Conservation (phyloP, 768 basidiomycete species). For the Mycena alexandri region DNA sequence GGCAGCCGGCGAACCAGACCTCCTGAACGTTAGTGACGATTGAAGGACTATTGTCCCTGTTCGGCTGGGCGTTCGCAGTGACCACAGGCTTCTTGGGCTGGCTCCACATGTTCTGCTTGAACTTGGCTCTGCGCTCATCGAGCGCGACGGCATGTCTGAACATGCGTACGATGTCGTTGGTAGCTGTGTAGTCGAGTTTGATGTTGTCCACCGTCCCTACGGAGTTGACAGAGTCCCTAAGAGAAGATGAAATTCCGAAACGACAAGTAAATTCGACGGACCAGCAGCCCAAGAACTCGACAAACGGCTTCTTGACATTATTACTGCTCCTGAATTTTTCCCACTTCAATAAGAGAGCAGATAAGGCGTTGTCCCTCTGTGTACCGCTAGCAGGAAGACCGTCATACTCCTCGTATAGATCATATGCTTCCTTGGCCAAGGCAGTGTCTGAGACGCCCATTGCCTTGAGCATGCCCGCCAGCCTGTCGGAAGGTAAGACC, state of each 20-base stretch:
- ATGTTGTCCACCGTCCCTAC: constrained; percentile 18
- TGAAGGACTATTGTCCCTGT: constrained; percentile 12
- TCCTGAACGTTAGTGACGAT: constrained; percentile 21
- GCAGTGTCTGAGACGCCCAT: constrained; percentile 21
- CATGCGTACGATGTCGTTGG: constrained; percentile 18
- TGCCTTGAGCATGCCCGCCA: constrained; percentile 28
- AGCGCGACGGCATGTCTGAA: constrained; percentile 27
- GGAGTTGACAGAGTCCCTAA: constrained; percentile 31
- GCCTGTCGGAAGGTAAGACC: constrained; percentile 15
- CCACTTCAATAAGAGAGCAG: constrained; percentile 5
- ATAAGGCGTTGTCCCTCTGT: constrained; percentile 6
- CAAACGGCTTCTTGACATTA: constrained; percentile 19
- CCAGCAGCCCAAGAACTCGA: constrained; percentile 29
- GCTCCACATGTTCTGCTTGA: constrained; percentile 26
- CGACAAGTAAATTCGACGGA: constrained; percentile 14
- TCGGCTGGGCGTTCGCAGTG: constrained; percentile 11
- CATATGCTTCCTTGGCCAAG: constrained; percentile 10
- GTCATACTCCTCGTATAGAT: constrained; percentile 15
- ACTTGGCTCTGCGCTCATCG: constrained; percentile 28
- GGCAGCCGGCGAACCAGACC: constrained; percentile 30
- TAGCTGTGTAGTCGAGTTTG: constrained; percentile 23
- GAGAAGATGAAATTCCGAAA: constrained; percentile 8
- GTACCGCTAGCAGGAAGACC: background rate
- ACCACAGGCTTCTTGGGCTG: constrained; percentile 18
- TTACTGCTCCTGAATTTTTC: constrained; percentile 5